These are phyloP conservation scores for Clitocybe nebularis DNA, from an alignment of 1,284 basidiomycete genomes.

Conservation along the genomic window DNA sequence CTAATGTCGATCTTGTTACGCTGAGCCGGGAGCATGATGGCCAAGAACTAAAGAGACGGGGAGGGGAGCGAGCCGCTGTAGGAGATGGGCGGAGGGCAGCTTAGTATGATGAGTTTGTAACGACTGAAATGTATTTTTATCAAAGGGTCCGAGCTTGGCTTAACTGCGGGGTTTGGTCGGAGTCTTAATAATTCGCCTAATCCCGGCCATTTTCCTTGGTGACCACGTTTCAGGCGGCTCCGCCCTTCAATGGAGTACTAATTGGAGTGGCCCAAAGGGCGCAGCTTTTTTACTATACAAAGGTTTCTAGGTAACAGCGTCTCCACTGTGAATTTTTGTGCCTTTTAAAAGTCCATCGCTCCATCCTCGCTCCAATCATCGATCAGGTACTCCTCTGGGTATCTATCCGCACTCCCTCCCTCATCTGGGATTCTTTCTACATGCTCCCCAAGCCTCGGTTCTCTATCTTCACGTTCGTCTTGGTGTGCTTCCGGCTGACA, in stretches of 20 bases:
- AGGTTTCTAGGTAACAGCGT: conserved; percentile 1
- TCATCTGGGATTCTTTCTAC: neutral
- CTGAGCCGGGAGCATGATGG: conserved; percentile 73
- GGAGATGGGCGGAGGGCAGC: conserved; percentile 19
- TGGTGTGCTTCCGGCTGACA: conserved; percentile 11
- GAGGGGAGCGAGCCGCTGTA: conserved; percentile 15
- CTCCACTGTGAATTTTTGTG: neutral
- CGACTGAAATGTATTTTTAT: conserved; percentile 21
- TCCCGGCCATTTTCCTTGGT: too few relatives aligned
- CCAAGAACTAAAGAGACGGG: conserved; percentile 16
- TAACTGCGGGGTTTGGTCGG: conserved; percentile 27
- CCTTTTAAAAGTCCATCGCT: conserved; percentile 14
- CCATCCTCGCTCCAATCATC: conserved; percentile 8
- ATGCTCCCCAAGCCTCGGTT: neutral
- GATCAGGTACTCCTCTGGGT: neutral
- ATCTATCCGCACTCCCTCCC: conserved; percentile 1
- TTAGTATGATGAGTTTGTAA: conserved; percentile 19
- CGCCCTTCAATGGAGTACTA: too few relatives aligned
- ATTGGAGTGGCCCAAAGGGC: too few relatives aligned
- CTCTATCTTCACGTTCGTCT: conserved; percentile 12
- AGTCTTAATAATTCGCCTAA: conserved; percentile 17
- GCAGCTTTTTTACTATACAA: too few relatives aligned
- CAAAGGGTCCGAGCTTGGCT: conserved; percentile 16
- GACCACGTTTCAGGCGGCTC: too few relatives aligned
- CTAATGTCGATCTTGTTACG: conserved; percentile 91